These are phyloP conservation scores for Aspergillus chevalieri DNA, from an alignment of 2,329 filamentous ascomycete genomes.

Conservation along the genomic window DNA sequence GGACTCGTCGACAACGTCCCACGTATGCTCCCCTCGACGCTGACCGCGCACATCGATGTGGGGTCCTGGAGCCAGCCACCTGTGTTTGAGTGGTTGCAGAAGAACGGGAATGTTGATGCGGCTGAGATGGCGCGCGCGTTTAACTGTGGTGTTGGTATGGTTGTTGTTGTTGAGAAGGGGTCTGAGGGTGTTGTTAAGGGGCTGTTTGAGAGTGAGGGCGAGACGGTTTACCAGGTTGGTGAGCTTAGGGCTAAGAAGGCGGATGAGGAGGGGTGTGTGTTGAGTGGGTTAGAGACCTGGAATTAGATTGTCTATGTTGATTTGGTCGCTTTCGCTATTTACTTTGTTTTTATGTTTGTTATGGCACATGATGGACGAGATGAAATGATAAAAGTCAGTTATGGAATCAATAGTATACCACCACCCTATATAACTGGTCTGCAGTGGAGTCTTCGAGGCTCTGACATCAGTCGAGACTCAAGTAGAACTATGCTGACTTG, in stretches of 20 bases:
- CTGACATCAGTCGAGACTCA: too few relatives aligned
- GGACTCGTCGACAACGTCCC: conserved; percentile 91
- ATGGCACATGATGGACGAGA: not conserved
- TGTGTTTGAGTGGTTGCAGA: conserved; percentile 84
- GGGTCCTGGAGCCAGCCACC: conserved; percentile 66
- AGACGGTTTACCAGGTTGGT: conserved; percentile 73
- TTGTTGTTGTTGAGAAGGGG: conserved; percentile 66
- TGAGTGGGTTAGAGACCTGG: conserved; percentile 54
- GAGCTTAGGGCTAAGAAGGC: conserved; percentile 55
- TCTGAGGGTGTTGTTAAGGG: conserved; percentile 57
- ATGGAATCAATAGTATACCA: not conserved
- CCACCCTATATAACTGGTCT: not conserved
- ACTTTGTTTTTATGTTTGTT: conserved; percentile 6
- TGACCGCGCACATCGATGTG: conserved; percentile 77
- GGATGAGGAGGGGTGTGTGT: conserved; percentile 54
- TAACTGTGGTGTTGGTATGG: conserved; percentile 94
- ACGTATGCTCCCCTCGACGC: conserved; percentile 73
- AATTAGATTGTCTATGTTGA: conserved; percentile 11
- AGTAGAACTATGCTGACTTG: too few relatives aligned
- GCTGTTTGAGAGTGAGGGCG: conserved; percentile 60
- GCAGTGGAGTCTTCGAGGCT: not conserved
- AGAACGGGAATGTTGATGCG: conserved; percentile 60
- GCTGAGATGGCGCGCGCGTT: conserved; percentile 86
- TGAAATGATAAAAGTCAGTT: not conserved
- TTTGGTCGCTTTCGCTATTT: not conserved